These are phyloP conservation scores for Verticillium albo-atrum DNA, from an alignment of 2,329 filamentous ascomycete genomes.

Conservation along the genomic window DNA sequence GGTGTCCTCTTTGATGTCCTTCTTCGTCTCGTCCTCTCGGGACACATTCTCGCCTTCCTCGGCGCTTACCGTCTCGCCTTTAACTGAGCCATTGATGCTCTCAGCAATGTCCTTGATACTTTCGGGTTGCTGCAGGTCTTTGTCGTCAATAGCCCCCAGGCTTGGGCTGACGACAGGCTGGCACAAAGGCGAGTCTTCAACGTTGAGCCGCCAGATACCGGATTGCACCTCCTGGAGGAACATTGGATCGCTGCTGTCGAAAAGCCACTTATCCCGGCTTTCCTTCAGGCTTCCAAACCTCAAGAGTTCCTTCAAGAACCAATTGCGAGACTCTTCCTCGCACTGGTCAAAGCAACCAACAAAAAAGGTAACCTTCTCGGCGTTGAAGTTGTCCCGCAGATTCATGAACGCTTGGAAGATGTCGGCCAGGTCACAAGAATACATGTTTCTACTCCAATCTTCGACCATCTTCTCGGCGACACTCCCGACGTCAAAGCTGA, in stretches of 20 bases:
- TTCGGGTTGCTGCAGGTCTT: too few relatives aligned
- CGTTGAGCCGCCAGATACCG: neutral
- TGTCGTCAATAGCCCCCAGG: too few relatives aligned
- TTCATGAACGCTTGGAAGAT: neutral
- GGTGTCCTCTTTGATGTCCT: neutral
- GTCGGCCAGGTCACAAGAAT: neutral
- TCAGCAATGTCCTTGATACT: too few relatives aligned
- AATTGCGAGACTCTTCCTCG: neutral
- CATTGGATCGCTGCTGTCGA: neutral
- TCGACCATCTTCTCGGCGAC: neutral
- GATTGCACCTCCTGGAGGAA: neutral
- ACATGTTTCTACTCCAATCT: neutral
- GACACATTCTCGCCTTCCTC: too few relatives aligned
- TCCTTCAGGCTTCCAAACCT: neutral
- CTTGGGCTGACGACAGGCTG: neutral
- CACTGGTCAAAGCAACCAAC: constrained; percentile 3
- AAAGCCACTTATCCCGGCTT: neutral
- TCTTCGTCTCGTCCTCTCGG: too few relatives aligned
- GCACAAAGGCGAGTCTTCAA: neutral
- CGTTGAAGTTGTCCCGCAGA: neutral
- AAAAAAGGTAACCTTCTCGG: neutral
- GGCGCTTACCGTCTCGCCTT: too few relatives aligned
- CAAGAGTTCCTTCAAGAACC: neutral
- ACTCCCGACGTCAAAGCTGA: neutral
- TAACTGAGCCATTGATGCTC: too few relatives aligned